Percentiles rank a stretch among this genome's conserved stretches.
phyloP scores from a whole-genome alignment of 768 basidiomycete genomes.

The Dioszegia aurantiaca region DNA sequence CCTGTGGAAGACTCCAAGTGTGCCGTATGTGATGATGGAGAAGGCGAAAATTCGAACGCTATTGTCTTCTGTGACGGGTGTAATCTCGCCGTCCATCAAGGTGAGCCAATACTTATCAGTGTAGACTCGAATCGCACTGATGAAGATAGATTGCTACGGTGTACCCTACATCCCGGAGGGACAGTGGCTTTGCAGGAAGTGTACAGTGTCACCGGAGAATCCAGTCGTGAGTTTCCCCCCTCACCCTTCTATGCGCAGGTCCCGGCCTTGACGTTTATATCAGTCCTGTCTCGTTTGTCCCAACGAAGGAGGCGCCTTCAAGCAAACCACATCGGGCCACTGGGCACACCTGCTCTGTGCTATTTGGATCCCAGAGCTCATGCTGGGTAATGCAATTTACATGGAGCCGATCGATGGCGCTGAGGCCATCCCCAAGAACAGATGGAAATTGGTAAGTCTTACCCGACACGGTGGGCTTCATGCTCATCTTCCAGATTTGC shows the following conservation, averaged over 20 bases:
- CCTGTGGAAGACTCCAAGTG: conserved; percentile 95
- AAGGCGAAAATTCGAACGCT: conserved; percentile 97
- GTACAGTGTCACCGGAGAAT: conserved; percentile 93
- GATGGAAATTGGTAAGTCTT: conserved; percentile 83
- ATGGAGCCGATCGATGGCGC: conserved; percentile 96
- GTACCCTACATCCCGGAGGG: conserved; percentile 99
- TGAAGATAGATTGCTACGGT: conserved; percentile 87
- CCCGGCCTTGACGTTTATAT: conserved; percentile 14
- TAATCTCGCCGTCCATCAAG: conserved; percentile 99
- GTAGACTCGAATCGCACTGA: background rate
- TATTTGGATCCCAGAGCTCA: conserved; percentile 94
- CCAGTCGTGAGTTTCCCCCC: conserved; percentile 64
- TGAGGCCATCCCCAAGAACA: conserved; percentile 78
- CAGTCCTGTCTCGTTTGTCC: conserved; percentile 95
- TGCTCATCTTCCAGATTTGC: conserved; percentile 58
- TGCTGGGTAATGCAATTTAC: conserved; percentile 88
- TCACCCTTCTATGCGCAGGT: conserved; percentile 56
- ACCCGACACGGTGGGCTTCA: background rate
- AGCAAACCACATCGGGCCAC: conserved; percentile 84
- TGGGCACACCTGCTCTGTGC: conserved; percentile 97
- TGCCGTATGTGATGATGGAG: conserved; percentile 95
- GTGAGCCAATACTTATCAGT: conserved; percentile 54
- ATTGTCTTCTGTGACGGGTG: conserved; percentile 99
- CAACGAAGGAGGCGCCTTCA: conserved; percentile 95
- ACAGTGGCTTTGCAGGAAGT: conserved; percentile 98